Base-by-base conservation (phyloP, 2,329 filamentous ascomycete species). In the Trichoderma asperellum region DNA sequence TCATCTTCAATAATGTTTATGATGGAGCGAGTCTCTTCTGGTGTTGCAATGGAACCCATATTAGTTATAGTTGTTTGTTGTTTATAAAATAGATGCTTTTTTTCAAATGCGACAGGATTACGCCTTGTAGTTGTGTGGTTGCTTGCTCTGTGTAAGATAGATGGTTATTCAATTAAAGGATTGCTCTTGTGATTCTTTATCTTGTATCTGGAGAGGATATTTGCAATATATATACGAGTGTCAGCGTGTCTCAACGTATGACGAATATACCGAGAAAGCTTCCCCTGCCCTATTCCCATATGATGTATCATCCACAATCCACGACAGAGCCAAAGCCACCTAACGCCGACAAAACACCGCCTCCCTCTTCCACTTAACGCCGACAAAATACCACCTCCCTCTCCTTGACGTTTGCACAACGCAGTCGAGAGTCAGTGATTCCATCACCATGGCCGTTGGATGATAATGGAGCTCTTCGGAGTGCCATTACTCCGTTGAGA, bases 1-100 rank as follows among this genome's bases (percentile, higher is more conserved):
- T 75, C 71, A 2, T 81, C 77, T 68, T 83, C 81, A 58, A 83
- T 73, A 55, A 83, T 73, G 68, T 79, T 74, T 29, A 81, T 75
- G 16, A 83, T 70, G 18, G 82, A 73, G 32, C 82, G 78, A 74
- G 58, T 74, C 76, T 34, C 60, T 56, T 16, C 60, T 27, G 16
- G 53, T 49, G 11, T 12, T 43, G 34, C 35, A 7, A 27, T 24
- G 14, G 29, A 35, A 16, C 56, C 56, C 56, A 58, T 58, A 21
- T 37, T 55, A 14, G 21, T 8, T 10, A 3, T 21, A n/a, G 18
- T 10, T 21, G n/a, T 14, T 37, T 37, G 35, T 21, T 49, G 2
- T 49, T 5, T 49, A 7, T 21, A 12, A 1, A 21, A n/a, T 11
- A 21, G 2, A 47, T 8, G 40, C 24, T 3, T 8, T 10, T 8